These are phyloP conservation scores for Phylloporus sp. DNA, from an alignment of 768 basidiomycete genomes.

Conservation along the genomic window DNA sequence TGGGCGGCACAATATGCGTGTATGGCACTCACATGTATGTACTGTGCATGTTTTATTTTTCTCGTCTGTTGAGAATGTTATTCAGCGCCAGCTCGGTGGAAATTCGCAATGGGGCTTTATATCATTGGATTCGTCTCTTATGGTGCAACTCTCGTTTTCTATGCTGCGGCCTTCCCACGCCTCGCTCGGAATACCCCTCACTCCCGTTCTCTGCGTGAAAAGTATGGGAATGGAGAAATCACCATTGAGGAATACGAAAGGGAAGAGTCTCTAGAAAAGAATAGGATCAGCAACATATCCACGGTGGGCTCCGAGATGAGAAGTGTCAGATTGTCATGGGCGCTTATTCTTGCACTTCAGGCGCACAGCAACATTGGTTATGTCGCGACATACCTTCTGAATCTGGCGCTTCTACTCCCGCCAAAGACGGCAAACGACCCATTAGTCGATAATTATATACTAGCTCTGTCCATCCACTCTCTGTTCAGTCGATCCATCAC, in stretches of 20 bases:
- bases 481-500: neutral
- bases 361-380: constrained; percentile 77
- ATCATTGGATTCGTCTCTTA: constrained; percentile 79
- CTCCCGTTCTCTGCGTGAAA: constrained; percentile 50
- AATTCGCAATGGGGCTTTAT: constrained; percentile 69
- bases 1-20: constrained; percentile 81
- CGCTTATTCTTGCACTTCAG: constrained; percentile 31
- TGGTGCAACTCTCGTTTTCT: constrained; percentile 80
- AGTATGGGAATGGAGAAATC: constrained; percentile 59
- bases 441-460: constrained; percentile 68
- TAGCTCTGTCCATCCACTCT: constrained; percentile 57
- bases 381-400: constrained; percentile 58
- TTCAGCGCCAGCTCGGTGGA: constrained; percentile 65
- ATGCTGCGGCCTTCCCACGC: constrained; percentile 73
- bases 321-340: neutral
- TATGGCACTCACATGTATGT: constrained; percentile 66
- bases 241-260: constrained; percentile 59
- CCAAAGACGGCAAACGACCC: constrained; percentile 40
- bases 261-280: constrained; percentile 81
- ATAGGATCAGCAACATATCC: constrained; percentile 79
- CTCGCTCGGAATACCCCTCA: constrained; percentile 75
- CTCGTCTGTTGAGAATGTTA: neutral
- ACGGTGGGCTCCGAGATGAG: constrained; percentile 49
- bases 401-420: constrained; percentile 71
- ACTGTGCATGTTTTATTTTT: neutral